A percentile compares a stretch with the other conserved stretches of the same genome.
Evolutionary conservation across 305 asterid species (phyloP).

Genomic region (Fraxinus floribunda): DNA sequence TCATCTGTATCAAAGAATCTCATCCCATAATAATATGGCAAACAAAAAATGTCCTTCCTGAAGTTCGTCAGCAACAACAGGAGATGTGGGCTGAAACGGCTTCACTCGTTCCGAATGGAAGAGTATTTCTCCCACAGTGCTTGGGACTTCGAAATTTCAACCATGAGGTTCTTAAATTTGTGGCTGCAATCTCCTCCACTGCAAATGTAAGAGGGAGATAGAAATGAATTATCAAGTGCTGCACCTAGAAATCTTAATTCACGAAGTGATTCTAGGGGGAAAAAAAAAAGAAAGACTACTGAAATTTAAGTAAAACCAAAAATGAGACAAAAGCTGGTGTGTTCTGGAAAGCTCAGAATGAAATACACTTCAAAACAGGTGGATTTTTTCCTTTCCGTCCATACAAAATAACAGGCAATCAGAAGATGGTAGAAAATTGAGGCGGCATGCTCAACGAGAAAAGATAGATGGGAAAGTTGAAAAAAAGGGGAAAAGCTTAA

Average conservation of each 20-base stretch:
- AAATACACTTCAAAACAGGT: neutral
- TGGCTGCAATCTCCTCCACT: conserved; percentile 97
- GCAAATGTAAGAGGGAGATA: conserved; percentile 28
- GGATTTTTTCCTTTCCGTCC: neutral
- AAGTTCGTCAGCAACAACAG: conserved; percentile 17
- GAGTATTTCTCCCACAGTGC: conserved; percentile 75
- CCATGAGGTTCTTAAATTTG: conserved; percentile 91
- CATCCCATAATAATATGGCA: conserved; percentile 1
- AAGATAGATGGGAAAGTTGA: neutral
- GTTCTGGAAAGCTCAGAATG: neutral
- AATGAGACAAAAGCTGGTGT: neutral
- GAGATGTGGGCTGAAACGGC: neutral
- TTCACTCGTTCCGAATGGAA: conserved; percentile 83
- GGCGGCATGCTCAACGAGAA: neutral
- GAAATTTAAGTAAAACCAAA: neutral
- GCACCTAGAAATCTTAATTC: neutral
- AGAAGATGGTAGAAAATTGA: neutral
- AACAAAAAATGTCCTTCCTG: neutral
- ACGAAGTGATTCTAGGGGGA: no score
- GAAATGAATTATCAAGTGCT: neutral
- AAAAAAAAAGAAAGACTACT: no score
- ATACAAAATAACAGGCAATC: neutral
- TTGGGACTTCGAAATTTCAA: conserved; percentile 61
- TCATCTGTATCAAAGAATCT: conserved; percentile 10
- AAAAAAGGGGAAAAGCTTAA: neutral